Base-by-base conservation (phyloP, 176 grass and related monocot species). In the Eremochloa ophiuroides region DNA sequence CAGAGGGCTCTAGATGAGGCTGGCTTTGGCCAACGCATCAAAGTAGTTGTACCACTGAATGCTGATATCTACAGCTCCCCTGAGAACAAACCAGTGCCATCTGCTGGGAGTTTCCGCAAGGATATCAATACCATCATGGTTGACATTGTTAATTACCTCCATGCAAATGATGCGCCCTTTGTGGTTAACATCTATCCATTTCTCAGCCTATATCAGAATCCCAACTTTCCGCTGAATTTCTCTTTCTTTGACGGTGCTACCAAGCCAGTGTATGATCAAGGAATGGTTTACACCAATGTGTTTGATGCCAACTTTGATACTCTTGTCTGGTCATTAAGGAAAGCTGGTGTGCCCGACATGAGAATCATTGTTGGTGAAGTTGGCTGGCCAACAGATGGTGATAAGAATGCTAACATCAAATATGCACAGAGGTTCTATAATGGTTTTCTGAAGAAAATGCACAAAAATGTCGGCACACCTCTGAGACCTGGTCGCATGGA, bases 381-480 rank as follows among this genome's bases (percentile, higher is more conserved):
- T 55, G 94, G 94, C 35, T 97, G 94, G 91, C 94, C 94, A 62
- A 91, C 91, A 1, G 94, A 97, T 38, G 94, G 94, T 5, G 91
- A 87, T 79, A 87, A 75, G 83, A 75, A 87, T 8, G 91, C 94
- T 28, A 97, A 97, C 73, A 39, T 83, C 30, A 82, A 79, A 58
- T 73, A 87, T 39, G 91, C 94, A 20, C 87, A 86, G 77, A 93
- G 66, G 75, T 97, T 93, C 85, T 97, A 91, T 63, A 84, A 87
- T 70, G 94, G 94, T 51, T 93, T 93, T 77, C 80, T 91, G 51
- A 86, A 84, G 51, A 97, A 93, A 84, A 27, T 91, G 38, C 73
- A 62, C 20, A 89, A 40, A 44, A 97, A 97, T 43, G 30, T 78
- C 0, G 94, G 94, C 47, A 93, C 91, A 10, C 91, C 94, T n/a